phyloP scores from a whole-genome alignment of 1,284 basidiomycete species.

The Rhizoctonia solani region DNA sequence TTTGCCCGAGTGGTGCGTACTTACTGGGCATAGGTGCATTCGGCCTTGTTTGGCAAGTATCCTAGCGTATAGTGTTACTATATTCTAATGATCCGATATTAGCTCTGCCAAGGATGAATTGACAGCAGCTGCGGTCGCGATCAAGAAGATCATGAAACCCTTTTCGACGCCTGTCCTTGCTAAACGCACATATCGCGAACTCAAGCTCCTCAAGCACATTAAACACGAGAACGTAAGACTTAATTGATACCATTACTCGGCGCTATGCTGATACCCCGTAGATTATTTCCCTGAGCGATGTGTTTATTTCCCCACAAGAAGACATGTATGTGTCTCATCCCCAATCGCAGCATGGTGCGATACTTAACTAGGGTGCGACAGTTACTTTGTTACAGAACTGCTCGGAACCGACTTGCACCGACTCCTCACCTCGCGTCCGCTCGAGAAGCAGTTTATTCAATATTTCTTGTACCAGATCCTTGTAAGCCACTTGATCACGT shows the following conservation, averaged over 20 bases:
- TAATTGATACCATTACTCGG: not conserved
- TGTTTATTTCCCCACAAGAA: conserved; percentile 98
- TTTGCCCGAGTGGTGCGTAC: not conserved
- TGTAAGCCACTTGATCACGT: conserved; percentile 51
- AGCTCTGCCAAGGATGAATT: conserved; percentile 98
- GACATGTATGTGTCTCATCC: conserved; percentile 70
- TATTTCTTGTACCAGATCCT: conserved; percentile 99
- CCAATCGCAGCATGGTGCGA: not conserved
- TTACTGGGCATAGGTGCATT: conserved; percentile 70
- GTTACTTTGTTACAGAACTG: conserved; percentile 99
- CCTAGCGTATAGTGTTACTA: not conserved
- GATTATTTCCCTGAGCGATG: conserved; percentile 99
- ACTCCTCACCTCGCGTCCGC: conserved; percentile 90
- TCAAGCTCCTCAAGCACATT: conserved; percentile 98
- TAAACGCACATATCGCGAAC: conserved; percentile 97
- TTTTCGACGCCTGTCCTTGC: conserved; percentile 97
- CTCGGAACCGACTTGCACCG: conserved; percentile 98
- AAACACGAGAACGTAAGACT: conserved; percentile 89
- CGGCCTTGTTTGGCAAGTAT: conserved; percentile 87
- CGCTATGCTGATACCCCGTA: conserved; percentile 45
- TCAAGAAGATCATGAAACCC: conserved; percentile 99
- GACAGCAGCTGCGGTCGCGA: conserved; percentile 90
- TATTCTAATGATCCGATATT: not conserved
- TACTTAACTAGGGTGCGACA: conserved; percentile 48
- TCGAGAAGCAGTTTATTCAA: conserved; percentile 99